Conservation (phyloP, 768 basidiomycete genomes). For the Psilocybe cubensis region DNA sequence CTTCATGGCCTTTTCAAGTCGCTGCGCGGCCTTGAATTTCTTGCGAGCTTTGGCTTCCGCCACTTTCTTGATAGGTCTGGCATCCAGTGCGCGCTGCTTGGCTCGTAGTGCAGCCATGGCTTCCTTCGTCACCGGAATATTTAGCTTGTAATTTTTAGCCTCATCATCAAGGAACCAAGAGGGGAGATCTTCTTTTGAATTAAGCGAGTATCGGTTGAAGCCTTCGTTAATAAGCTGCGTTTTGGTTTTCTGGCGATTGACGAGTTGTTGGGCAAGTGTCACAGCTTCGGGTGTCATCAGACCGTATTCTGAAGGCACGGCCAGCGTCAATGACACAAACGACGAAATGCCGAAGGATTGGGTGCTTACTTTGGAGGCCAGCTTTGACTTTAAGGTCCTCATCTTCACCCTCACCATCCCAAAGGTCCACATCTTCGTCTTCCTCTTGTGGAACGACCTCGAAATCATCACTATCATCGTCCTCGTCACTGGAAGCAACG, state of each 20-base stretch:
- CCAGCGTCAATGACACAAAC: not conserved
- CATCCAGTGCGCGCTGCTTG: constrained; percentile 92
- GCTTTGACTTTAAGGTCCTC: constrained; percentile 69
- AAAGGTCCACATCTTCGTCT: constrained; percentile 67
- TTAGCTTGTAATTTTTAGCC: constrained; percentile 88
- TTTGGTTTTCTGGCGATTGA: constrained; percentile 88
- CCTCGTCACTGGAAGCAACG: constrained; percentile 23
- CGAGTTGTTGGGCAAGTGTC: constrained; percentile 86
- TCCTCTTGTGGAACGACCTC: constrained; percentile 73
- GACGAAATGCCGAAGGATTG: not conserved
- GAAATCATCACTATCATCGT: constrained; percentile 75
- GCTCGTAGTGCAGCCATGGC: constrained; percentile 84
- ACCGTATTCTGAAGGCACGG: constrained; percentile 62
- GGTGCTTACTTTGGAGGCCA: constrained; percentile 64
- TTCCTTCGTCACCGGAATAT: constrained; percentile 97
- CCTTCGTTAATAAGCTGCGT: constrained; percentile 93
- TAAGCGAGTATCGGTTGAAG: constrained; percentile 92
- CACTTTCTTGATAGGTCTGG: constrained; percentile 97
- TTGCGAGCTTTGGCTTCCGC: constrained; percentile 98
- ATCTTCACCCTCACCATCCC: constrained; percentile 83
- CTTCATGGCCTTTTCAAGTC: constrained; percentile 90
- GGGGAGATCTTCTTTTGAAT: constrained; percentile 90
- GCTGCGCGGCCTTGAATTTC: constrained; percentile 85
- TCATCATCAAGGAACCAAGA: constrained; percentile 99
- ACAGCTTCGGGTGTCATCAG: constrained; percentile 89